Evolutionary conservation across 371 early-diverging fungal species (phyloP).

Genomic region (Circinella minor): DNA sequence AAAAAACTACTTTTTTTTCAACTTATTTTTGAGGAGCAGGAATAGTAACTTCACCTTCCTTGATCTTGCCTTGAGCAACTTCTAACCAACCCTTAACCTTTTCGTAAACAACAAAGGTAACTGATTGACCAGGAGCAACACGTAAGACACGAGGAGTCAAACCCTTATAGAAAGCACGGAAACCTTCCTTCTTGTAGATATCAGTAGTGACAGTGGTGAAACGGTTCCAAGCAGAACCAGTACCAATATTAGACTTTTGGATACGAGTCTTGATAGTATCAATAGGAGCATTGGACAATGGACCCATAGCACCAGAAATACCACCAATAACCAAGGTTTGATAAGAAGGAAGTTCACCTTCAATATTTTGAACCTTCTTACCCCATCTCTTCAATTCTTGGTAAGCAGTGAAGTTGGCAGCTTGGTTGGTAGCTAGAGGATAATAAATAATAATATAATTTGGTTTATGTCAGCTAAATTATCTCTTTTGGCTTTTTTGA

Average conservation of each 20-base stretch:
- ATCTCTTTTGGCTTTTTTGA: neutral
- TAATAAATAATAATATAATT: neutral
- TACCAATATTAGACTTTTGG: constrained; percentile 76
- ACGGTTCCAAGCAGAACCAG: constrained; percentile 82
- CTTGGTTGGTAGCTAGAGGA: constrained; percentile 92
- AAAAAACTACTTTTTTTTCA: neutral
- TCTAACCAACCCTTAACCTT: constrained; percentile 80
- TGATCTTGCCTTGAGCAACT: constrained; percentile 48
- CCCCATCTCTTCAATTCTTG: constrained; percentile 84
- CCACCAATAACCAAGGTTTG: constrained; percentile 92
- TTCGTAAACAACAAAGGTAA: constrained; percentile 90
- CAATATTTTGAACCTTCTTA: constrained; percentile 69
- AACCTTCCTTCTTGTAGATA: constrained; percentile 90
- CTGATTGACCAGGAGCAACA: constrained; percentile 87
- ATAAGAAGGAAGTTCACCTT: constrained; percentile 86
- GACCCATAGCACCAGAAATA: constrained; percentile 96
- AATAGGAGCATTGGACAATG: constrained; percentile 95
- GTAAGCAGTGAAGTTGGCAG: constrained; percentile 98
- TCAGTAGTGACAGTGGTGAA: constrained; percentile 75
- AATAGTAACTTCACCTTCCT: constrained; percentile 36
- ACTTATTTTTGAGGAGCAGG: constrained; percentile 4
- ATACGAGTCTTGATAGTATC: constrained; percentile 99
- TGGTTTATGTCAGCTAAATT: constrained; percentile 1
- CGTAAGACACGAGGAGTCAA: constrained; percentile 93
- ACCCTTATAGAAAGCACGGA: constrained; percentile 94